These are phyloP conservation scores for Penicillium parvum DNA, from an alignment of 495 filamentous ascomycete species.

Conservation along the genomic window DNA sequence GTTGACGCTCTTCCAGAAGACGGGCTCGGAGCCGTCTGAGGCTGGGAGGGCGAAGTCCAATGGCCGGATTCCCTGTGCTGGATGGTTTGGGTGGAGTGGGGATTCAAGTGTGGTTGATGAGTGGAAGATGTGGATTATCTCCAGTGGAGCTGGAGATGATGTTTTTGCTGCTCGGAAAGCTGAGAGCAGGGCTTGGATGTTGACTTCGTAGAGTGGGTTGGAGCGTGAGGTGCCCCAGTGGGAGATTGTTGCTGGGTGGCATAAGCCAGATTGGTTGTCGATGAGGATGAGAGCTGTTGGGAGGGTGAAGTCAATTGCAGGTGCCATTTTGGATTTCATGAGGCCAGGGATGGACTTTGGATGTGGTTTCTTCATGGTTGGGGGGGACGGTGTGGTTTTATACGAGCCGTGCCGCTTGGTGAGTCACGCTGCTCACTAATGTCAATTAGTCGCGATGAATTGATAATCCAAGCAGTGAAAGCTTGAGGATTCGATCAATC, in stretches of 20 bases:
- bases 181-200: constrained; percentile 37
- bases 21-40: constrained; percentile 36
- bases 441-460: too few species aligned
- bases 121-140: constrained; percentile 48
- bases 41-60: constrained; percentile 36
- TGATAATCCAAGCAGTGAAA: background rate
- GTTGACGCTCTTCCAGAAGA: constrained; percentile 47
- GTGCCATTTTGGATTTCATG: constrained; percentile 5
- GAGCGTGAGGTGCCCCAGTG: constrained; percentile 41
- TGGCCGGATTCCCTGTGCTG: constrained; percentile 29
- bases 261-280: constrained; percentile 53
- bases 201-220: constrained; percentile 44
- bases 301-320: constrained; percentile 15
- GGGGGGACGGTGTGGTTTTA: background rate
- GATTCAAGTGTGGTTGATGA: constrained; percentile 31
- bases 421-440: constrained; percentile 9
- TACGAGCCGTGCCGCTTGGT: background rate
- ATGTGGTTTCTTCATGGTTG: background rate
- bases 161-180: constrained; percentile 34
- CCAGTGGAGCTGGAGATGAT: constrained; percentile 15
- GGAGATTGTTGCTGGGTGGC: constrained; percentile 29
- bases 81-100: constrained; percentile 30
- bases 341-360: background rate
- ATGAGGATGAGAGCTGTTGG: constrained; percentile 54
- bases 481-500: background rate